Conservation (phyloP, 1,284 basidiomycete species). For the Amylostereum chailletii region DNA sequence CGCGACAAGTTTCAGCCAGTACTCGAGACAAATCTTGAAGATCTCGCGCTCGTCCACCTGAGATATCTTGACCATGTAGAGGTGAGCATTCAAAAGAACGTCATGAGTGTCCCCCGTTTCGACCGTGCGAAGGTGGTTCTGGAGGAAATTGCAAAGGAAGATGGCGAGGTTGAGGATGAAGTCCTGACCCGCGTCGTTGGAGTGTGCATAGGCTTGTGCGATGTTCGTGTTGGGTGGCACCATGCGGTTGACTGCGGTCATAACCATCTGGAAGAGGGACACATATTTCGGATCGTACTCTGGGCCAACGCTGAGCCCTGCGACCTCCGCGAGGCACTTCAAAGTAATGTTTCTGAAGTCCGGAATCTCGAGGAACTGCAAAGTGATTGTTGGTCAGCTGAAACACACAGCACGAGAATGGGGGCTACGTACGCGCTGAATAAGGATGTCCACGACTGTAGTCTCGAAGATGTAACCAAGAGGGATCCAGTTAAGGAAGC, state of each 20-base stretch:
- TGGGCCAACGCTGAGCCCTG: slow-evolving; percentile 87
- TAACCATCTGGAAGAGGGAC: slow-evolving; percentile 95
- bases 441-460: slow-evolving; percentile 90
- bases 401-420: slow-evolving; percentile 2
- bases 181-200: slow-evolving; percentile 92
- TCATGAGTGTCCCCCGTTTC: slow-evolving; percentile 91
- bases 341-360: slow-evolving; percentile 98
- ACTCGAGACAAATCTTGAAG: slow-evolving; percentile 99
- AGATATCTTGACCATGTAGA: slow-evolving; percentile 98
- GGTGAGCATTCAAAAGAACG: slow-evolving; percentile 91
- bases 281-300: slow-evolving; percentile 99
- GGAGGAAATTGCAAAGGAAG: slow-evolving; percentile 96
- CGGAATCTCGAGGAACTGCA: slow-evolving; percentile 89
- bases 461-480: slow-evolving; percentile 99
- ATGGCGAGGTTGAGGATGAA: slow-evolving; percentile 95
- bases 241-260: slow-evolving; percentile 96
- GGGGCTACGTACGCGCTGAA: slow-evolving; percentile 64
- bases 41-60: slow-evolving; percentile 98
- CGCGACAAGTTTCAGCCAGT: slow-evolving; percentile 97
- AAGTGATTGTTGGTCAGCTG: slow-evolving; percentile 6
- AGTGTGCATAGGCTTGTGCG: slow-evolving; percentile 85
- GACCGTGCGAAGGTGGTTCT: slow-evolving; percentile 84
- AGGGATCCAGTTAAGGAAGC: slow-evolving; percentile 99
- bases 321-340: slow-evolving; percentile 98
- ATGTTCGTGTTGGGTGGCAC: slow-evolving; percentile 96